Percentiles rank a stretch among this genome's conserved stretches.
Conservation (phyloP, 176 grass and related monocot genomes). For the Hyparrhenia diplandra region DNA sequence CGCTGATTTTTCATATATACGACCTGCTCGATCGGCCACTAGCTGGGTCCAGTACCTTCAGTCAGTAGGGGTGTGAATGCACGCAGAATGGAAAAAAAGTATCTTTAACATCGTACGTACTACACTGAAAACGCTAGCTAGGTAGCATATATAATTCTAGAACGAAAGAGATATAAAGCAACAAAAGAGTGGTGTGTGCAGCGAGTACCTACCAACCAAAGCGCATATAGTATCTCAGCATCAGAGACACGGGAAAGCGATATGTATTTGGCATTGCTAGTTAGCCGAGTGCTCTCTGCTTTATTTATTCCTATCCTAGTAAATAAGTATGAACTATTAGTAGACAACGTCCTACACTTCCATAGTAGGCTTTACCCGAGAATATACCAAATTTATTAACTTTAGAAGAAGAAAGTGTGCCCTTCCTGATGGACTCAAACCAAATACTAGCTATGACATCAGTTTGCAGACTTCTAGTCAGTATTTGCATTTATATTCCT, state of each 20-base stretch:
- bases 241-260: background rate
- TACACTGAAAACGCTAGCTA: background rate
- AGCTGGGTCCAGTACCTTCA: background rate
- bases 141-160: background rate
- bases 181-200: background rate
- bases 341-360: background rate
- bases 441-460: background rate
- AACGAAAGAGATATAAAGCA: background rate
- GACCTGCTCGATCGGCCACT: background rate
- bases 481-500: too few relatives aligned
- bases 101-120: too few relatives aligned
- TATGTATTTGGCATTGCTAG: background rate
- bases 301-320: background rate
- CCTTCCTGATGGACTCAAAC: background rate
- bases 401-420: background rate
- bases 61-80: background rate
- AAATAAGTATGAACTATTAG: background rate
- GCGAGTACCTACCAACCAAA: background rate
- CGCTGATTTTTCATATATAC: background rate
- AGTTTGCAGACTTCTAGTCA: too few relatives aligned
- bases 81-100: background rate
- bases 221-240: too few relatives aligned
- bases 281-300: background rate
- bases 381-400: background rate
- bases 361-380: background rate